Conservation (phyloP, 2,329 filamentous ascomycete genomes). For the Truncatella angustata region DNA sequence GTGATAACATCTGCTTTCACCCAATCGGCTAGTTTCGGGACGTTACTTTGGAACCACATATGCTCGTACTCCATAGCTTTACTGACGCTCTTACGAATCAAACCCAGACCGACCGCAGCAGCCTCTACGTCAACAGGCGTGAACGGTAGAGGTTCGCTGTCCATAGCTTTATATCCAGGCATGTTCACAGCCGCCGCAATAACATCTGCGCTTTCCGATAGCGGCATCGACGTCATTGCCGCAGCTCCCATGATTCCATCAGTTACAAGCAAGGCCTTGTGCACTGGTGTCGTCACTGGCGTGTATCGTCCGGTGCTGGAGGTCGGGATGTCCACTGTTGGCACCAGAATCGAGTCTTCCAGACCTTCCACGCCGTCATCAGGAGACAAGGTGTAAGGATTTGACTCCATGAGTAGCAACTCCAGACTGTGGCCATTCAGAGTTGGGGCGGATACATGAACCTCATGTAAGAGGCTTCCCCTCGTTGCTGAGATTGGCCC, state of each 20-base stretch:
- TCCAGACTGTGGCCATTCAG: constrained; percentile 64
- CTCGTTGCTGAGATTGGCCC: constrained; percentile 37
- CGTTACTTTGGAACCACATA: constrained; percentile 70
- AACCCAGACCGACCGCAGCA: constrained; percentile 61
- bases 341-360: constrained; percentile 71
- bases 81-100: constrained; percentile 66
- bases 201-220: constrained; percentile 35
- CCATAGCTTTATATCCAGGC: constrained; percentile 37
- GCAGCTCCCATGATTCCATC: constrained; percentile 70
- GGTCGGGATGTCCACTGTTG: constrained; percentile 66
- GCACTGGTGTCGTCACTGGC: constrained; percentile 76
- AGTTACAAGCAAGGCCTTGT: constrained; percentile 73
- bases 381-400: constrained; percentile 44
- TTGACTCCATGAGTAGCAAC: constrained; percentile 54
- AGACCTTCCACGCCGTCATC: constrained; percentile 41
- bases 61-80: constrained; percentile 72
- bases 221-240: constrained; percentile 43
- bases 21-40: constrained; percentile 66
- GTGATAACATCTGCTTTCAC: constrained; percentile 48
- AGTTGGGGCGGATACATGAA: constrained; percentile 61
- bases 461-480: constrained; percentile 50
- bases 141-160: constrained; percentile 41
- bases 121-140: constrained; percentile 61
- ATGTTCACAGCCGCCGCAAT: constrained; percentile 60
- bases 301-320: constrained; percentile 64